phyloP scores from a whole-genome alignment of 345 rosid species.

The Hypericum perforatum region DNA sequence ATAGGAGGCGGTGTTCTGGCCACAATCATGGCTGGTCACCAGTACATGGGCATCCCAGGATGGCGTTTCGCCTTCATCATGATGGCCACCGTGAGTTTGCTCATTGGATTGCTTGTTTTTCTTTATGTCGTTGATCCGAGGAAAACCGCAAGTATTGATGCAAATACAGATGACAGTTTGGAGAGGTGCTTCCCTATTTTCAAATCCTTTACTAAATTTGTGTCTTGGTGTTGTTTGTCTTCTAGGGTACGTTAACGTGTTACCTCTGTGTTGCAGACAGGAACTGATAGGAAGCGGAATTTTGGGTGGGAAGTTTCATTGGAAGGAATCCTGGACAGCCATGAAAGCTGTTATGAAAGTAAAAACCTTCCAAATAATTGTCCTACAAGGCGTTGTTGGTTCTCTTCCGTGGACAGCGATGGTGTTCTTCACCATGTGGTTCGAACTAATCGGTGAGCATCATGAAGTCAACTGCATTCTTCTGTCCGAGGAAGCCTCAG shows the following conservation, averaged over 20 bases:
- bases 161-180: slow-evolving; percentile 8
- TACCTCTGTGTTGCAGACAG: slow-evolving; percentile 31
- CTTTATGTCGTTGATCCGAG: slow-evolving; percentile 69
- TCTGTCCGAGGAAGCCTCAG: no score
- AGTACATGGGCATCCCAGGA: slow-evolving; percentile 62
- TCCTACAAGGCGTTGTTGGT: slow-evolving; percentile 82
- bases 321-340: slow-evolving; percentile 66
- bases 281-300: slow-evolving; percentile 37
- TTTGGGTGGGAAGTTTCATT: slow-evolving; percentile 33
- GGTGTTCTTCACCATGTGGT: slow-evolving; percentile 98
- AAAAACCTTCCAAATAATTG: slow-evolving; percentile 75
- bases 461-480: no score
- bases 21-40: slow-evolving; percentile 82
- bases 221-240: background rate
- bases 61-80: slow-evolving; percentile 91
- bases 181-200: slow-evolving; percentile 24
- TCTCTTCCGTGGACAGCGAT: slow-evolving; percentile 92
- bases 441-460: slow-evolving; percentile 70
- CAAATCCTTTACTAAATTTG: background rate
- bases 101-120: slow-evolving; percentile 75
- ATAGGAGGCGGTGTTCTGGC: slow-evolving; percentile 96
- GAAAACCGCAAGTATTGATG: slow-evolving; percentile 16
- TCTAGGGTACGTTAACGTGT: background rate
- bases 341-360: slow-evolving; percentile 67
- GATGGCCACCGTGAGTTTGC: slow-evolving; percentile 69